Base-by-base conservation (phyloP, 1,284 basidiomycete genomes). In the Amylostereum areolatum region DNA sequence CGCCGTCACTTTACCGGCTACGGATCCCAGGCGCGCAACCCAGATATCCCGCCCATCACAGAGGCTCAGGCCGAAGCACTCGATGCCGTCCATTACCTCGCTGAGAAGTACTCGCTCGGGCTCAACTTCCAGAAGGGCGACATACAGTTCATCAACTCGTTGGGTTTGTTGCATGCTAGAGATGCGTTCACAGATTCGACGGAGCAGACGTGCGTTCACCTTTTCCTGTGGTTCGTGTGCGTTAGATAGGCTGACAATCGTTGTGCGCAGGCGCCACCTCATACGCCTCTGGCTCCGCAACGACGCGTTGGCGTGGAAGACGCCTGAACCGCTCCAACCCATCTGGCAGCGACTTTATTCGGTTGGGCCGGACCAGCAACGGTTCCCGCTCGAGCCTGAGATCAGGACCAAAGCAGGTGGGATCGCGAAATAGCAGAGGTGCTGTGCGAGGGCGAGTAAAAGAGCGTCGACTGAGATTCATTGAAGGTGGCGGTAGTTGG, bases 31-130 rank as follows among this genome's bases (percentile, higher is more conserved):
- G 52, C 55, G 18, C 64, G 68, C 25, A 63, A 51, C 41, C 53
- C 66, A 18, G 48, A 69, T 47, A 75, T 76, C 48, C 71, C 73
- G 31, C 71, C 72, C 1, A 74, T 76, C 52, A 69, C 69, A 1
- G 73, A 75, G 55, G 72, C 69, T n/a, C 73, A 75, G 50, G 73
- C 73, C 2, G 72, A 75, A 53, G 73, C 73, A 3, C 59, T 75
- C 32, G 73, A 75, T 50, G 65, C 69, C 0, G 56, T 75, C 24
- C 73, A 74, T 53, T 75, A 70, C 56, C 52, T 71, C 8, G 72
- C 70, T 1, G 69, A 74, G 53, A 73, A 71, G 49, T 68, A 67
- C 54, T 68, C 68, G n/a, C 60, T 74, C 1, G 69, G 62, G 4
- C 60, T 74, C 39, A 73, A 74, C 50, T 73, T 75, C 59, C 65